Base-by-base conservation (phyloP, 2,329 filamentous ascomycete genomes). In the Aspergillus sergii region DNA sequence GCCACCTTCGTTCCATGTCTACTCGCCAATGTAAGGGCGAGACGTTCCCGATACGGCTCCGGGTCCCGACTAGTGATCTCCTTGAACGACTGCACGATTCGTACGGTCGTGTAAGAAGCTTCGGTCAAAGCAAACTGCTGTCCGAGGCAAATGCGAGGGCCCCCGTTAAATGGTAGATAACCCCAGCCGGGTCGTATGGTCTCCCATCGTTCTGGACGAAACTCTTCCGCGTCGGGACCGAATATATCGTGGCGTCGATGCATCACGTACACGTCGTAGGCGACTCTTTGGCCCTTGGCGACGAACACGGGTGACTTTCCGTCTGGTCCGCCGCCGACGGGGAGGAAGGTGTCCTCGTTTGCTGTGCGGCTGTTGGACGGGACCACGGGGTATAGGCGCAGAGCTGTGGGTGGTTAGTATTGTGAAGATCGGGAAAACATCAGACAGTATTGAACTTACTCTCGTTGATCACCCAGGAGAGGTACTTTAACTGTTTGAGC, bases 281-380 rank as follows among this genome's bases (percentile, higher is more conserved):
- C 66, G 16, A 78, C 69, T 0, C 65, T 51, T 19, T 67, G 65
- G 12, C 73, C 73, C 48, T 72, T 73, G 9, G 64, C 65, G 6
- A 78, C 64, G 28, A 72, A 69, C 10, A 77, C 67, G 12, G 74
- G 74, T 2, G 67, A 64, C 2, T 69, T 62, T 5, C 69, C 71
- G 73, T 89, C 85, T 1, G 85, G 82, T 0, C 89, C 89, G 58
- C 88, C 89, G 63, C 89, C 74, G 9, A 64, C 66, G 14, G 76
- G 77, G 59, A 80, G 67, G 4, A 72, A 73, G 4, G 79, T 80
- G 43, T 77, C 77, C 21, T 64, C 64, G n/a, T 72, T 66, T 3
- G 76, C 73, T 16, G 69, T 65, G 32, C 77, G 72, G 23, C 69
- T 66, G 60, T 81, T 82, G 34, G 77, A 62, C 1, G 79, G 79